Conservation (phyloP, 352 stramenopile species). For the Pythium rhizo-oryzae region DNA sequence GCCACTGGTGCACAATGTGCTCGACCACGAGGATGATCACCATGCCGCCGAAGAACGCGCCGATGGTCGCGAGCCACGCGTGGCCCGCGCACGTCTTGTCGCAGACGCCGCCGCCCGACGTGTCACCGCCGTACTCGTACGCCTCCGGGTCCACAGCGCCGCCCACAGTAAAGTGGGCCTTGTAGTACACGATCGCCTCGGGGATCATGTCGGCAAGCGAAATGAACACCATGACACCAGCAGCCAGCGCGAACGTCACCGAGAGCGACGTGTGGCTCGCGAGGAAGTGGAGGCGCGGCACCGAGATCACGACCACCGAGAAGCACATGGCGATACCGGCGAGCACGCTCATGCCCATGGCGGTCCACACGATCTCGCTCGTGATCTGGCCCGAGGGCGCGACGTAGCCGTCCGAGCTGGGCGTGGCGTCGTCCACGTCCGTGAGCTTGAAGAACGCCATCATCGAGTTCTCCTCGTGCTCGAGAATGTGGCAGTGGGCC, state of each 20-base stretch:
- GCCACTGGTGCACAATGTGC: constrained; percentile 57
- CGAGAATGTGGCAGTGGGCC: constrained; percentile 76
- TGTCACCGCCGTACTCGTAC: constrained; percentile 51
- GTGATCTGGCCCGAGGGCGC: constrained; percentile 43
- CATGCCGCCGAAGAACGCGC: constrained; percentile 55
- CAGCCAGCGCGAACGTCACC: constrained; percentile 62
- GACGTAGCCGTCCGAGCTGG: constrained; percentile 45
- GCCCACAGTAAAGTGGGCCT: constrained; percentile 43
- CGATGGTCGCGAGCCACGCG: constrained; percentile 62
- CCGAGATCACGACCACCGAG: constrained; percentile 71
- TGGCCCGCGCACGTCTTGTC: constrained; percentile 61
- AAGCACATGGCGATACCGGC: constrained; percentile 63
- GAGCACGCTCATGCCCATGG: constrained; percentile 79
- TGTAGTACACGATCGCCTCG: constrained; percentile 57
- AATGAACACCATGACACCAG: constrained; percentile 80
- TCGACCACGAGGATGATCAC: constrained; percentile 64
- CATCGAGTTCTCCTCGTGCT: constrained; percentile 82
- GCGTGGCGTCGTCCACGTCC: constrained; percentile 43
- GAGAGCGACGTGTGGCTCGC: constrained; percentile 54
- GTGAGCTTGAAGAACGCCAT: constrained; percentile 69
- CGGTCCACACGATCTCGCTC: constrained; percentile 46
- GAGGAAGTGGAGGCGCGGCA: constrained; percentile 65
- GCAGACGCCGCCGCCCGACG: constrained; percentile 44
- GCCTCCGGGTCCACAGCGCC: constrained; percentile 61
- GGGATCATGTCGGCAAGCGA: constrained; percentile 68